A percentile compares a stretch with the other conserved stretches of the same genome.
phyloP scores from a whole-genome alignment of 306 rosid genomes.

The Benincasa hispida region DNA sequence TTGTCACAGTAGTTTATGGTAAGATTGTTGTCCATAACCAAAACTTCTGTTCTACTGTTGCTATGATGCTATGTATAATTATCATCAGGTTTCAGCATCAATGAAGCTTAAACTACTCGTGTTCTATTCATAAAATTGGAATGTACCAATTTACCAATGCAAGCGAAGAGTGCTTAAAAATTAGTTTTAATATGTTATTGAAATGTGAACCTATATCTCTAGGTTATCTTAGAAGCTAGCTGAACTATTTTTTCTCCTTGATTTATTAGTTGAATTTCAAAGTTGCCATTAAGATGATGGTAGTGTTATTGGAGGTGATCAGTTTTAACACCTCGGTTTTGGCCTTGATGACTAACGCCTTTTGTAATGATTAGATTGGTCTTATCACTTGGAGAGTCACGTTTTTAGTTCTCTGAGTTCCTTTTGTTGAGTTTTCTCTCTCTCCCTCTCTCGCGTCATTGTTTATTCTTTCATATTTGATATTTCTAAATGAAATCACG shows the following conservation, averaged over 20 bases:
- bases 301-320: not conserved
- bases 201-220: not conserved
- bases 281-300: not conserved
- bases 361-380: not conserved
- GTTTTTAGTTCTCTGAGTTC: too few species aligned
- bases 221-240: not conserved
- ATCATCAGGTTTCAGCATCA: not conserved
- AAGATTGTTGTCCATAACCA: constrained; percentile 18
- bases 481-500: too few species aligned
- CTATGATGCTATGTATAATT: not conserved
- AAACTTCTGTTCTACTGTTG: not conserved
- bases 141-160: not conserved
- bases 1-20: constrained; percentile 89
- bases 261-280: not conserved
- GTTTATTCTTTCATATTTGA: too few species aligned
- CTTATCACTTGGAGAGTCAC: not conserved
- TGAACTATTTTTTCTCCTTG: not conserved
- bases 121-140: not conserved
- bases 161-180: not conserved
- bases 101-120: not conserved
- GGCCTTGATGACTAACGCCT: not conserved
- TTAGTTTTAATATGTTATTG: not conserved
- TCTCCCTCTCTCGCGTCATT: too few species aligned
- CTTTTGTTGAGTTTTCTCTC: too few species aligned
- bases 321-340: not conserved